Evolutionary conservation across 371 early-diverging fungal genomes (phyloP).

Genomic region (Syncephalastrum sp.): DNA sequence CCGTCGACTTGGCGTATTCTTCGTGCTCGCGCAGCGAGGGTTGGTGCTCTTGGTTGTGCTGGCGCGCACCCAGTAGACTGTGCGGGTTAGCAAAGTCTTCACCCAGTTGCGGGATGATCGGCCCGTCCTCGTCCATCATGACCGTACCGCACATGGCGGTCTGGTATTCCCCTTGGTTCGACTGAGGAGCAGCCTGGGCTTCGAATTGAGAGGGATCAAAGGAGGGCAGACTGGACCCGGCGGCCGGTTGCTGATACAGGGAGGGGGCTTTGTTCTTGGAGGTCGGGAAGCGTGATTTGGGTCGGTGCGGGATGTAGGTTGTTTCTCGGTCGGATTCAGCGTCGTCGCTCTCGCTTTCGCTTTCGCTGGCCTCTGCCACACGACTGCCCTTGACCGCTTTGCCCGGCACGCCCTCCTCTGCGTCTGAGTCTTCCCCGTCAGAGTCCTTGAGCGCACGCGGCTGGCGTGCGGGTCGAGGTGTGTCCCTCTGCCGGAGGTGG

Average conservation of each 20-base stretch:
- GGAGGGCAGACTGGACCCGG: no score
- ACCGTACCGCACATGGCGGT: no score
- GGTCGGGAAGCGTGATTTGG: conserved; percentile 6
- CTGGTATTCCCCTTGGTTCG: no score
- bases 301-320: conserved; percentile 10
- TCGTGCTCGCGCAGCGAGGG: conserved; percentile 40
- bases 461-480: neutral
- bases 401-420: neutral
- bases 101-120: conserved; percentile 23
- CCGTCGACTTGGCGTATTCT: conserved; percentile 38
- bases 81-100: conserved; percentile 23
- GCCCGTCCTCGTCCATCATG: conserved; percentile 24
- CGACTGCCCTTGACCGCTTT: neutral
- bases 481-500: neutral
- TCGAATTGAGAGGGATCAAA: no score
- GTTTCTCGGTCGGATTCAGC: conserved; percentile 14
- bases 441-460: neutral
- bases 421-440: conserved; percentile 8
- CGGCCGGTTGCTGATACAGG: no score
- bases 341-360: conserved; percentile 9
- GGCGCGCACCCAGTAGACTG: conserved; percentile 21
- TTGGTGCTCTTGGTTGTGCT: conserved; percentile 31
- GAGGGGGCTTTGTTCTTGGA: no score
- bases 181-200: no score
- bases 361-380: conserved; percentile 10